Base-by-base conservation (phyloP, 139 green algal genomes). In the Volvox reticuliferus region DNA sequence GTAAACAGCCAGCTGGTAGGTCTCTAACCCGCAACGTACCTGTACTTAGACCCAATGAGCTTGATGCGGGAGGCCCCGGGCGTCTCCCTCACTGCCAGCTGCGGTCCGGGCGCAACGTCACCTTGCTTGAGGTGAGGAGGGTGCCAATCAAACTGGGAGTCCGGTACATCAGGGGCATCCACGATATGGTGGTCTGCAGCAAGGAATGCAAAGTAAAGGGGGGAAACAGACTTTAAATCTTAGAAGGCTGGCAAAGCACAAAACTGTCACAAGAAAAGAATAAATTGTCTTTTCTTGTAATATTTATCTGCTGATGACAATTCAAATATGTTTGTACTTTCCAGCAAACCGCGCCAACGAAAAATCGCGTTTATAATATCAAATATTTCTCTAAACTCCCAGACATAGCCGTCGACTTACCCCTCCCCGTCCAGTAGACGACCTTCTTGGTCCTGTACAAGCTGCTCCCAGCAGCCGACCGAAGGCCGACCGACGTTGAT, bases 141-240 rank as follows among this genome's bases (percentile, higher is more conserved):
- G 6, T 62, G 61, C 65, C 77, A 85, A 0, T 65, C 9, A 65
- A 86, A 86, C 9, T 71, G 76, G 24, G 71, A 61, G 13, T 76
- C 88, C 17, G 91, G 88, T 76, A 92, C 88, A 30, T 67, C 83
- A 22, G 87, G 82, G 17, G 69, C 76, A 14, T 81, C 81, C 32
- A 92, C 91, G 75, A 92, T 93, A 82, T 82, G 91, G n/a, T 78
- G 77, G 16, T 87, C 82, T 82, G 82, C n/a, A 3, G 12, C n/a
- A 55, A 14, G 65, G 65, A 28, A 28, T 28, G 65, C 65, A 73
- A 16, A 73, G 24, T 30, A 73, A 9, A 5, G 50, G 78, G n/a
- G 62, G 12, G 19, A 0, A 18, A 73, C 69, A 89, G 55, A n/a
- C 36, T 79, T 14, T 79, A 5, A 79, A 36, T 37, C 28, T 79